phyloP scores from a whole-genome alignment of 1,284 basidiomycete genomes.

The Coriolopsis trogii region DNA sequence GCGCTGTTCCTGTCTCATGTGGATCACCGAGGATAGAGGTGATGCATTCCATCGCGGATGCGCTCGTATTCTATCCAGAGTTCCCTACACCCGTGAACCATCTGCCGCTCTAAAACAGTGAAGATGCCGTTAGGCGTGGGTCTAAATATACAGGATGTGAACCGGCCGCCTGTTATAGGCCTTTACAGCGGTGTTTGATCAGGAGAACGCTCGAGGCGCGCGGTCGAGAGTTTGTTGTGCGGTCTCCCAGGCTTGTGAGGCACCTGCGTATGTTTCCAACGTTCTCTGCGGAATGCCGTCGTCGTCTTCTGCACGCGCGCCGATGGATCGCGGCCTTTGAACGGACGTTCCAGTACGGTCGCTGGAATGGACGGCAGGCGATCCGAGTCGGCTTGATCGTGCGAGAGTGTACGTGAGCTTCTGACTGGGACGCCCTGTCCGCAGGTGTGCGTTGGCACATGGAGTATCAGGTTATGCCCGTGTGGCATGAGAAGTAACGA shows the following conservation, averaged over 20 bases:
- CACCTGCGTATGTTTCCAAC: constrained; percentile 3
- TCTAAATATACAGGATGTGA: constrained; percentile 21
- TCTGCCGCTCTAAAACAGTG: not conserved
- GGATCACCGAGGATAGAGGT: too few relatives aligned
- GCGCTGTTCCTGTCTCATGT: not conserved
- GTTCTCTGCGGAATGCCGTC: constrained; percentile 12
- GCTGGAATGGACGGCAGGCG: constrained; percentile 4
- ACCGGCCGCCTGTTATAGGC: constrained; percentile 7
- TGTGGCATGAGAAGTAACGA: constrained; percentile 3
- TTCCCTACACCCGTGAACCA: not conserved
- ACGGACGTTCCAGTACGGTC: constrained; percentile 10
- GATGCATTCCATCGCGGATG: too few relatives aligned
- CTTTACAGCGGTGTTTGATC: constrained; percentile 16
- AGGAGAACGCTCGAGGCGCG: constrained; percentile 6
- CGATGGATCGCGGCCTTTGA: constrained; percentile 6
- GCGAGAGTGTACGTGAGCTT: not conserved
- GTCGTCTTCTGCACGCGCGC: constrained; percentile 4
- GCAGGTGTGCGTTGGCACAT: constrained; percentile 2
- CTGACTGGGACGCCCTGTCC: constrained; percentile 8
- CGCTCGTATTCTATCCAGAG: not conserved
- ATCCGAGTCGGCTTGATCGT: constrained; percentile 18
- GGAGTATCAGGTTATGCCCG: constrained; percentile 1
- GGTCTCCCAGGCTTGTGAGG: constrained; percentile 17
- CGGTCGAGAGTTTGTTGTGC: constrained; percentile 12
- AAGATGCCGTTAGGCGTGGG: constrained; percentile 5